Conservation (phyloP, 352 stramenopile species). For the Elongisporangium anandrum region DNA sequence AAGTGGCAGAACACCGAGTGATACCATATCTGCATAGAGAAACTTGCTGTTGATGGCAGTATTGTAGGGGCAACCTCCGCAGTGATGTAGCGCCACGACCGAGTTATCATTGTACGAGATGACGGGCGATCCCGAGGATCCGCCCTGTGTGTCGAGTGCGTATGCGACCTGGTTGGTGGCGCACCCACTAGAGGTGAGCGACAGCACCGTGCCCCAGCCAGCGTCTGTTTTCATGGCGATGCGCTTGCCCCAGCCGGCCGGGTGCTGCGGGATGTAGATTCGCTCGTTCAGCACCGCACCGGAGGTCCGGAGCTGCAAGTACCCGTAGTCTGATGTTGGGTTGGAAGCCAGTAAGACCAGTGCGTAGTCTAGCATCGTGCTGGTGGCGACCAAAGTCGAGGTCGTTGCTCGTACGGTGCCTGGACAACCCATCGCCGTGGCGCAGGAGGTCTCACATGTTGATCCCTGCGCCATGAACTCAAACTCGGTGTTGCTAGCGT, state of each 20-base stretch:
- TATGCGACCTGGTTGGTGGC: constrained; percentile 55
- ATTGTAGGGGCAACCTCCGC: constrained; percentile 62
- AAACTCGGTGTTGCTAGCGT: constrained; percentile 60
- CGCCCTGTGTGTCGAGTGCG: constrained; percentile 61
- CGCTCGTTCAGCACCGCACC: constrained; percentile 42
- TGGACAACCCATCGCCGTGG: constrained; percentile 19
- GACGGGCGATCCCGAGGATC: constrained; percentile 67
- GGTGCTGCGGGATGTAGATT: constrained; percentile 67
- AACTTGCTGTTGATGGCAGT: constrained; percentile 66
- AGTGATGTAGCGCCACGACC: constrained; percentile 71
- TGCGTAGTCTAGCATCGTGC: constrained; percentile 47
- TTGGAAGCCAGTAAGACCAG: constrained; percentile 63
- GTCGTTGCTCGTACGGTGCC: constrained; percentile 26
- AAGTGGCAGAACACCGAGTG: constrained; percentile 31
- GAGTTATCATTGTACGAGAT: constrained; percentile 51
- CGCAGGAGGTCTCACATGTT: constrained; percentile 32
- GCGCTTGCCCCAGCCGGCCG: constrained; percentile 57
- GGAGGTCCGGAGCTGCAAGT: constrained; percentile 42
- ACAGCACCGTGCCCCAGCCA: constrained; percentile 34
- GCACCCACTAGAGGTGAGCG: constrained; percentile 36
- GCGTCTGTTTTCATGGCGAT: constrained; percentile 51
- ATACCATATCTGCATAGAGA: constrained; percentile 47
- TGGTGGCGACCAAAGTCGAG: constrained; percentile 34
- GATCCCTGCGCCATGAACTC: constrained; percentile 57
- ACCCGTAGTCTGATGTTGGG: constrained; percentile 40